A percentile compares a stretch with the other conserved stretches of the same genome.
These are phyloP conservation scores for Themeda triandra DNA, from an alignment of 176 grass and related monocot genomes.

Conservation along the genomic window DNA sequence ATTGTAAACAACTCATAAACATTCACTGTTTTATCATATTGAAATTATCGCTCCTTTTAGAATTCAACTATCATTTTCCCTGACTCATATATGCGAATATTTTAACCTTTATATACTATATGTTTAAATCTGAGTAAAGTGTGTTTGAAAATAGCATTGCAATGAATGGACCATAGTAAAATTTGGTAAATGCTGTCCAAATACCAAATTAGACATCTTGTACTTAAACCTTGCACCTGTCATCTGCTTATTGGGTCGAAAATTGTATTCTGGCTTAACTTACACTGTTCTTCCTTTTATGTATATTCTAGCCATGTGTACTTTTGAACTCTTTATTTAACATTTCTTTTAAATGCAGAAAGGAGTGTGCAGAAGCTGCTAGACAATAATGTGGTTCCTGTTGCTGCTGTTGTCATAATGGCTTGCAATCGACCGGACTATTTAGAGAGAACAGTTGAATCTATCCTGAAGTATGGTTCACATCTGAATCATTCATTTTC, in stretches of 20 bases:
- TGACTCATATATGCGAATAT: not conserved
- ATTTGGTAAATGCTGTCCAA: not conserved
- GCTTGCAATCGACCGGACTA: slow-evolving; percentile 98
- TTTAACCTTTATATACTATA: not conserved
- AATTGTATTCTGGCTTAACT: not conserved
- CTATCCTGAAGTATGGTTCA: slow-evolving; percentile 80
- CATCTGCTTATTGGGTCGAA: not conserved
- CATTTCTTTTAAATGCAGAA: slow-evolving; percentile 60
- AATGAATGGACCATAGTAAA: not conserved
- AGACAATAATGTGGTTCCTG: slow-evolving; percentile 64
- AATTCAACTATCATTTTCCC: not conserved
- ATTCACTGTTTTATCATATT: not conserved
- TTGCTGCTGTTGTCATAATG: slow-evolving; percentile 97
- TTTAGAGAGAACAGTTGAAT: slow-evolving; percentile 90
- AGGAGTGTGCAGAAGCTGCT: slow-evolving; percentile 59
- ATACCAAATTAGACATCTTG: not conserved
- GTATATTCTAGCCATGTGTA: not conserved
- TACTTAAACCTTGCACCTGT: not conserved
- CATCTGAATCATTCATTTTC: not conserved
- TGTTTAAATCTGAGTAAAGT: not conserved
- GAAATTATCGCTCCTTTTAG: not conserved
- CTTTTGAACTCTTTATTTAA: slow-evolving; percentile 25
- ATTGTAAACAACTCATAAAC: not conserved
- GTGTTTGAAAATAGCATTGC: not conserved
- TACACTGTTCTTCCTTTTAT: not conserved